These are phyloP conservation scores for Fomitopsis palustris DNA, from an alignment of 1,284 basidiomycete genomes.

Conservation along the genomic window DNA sequence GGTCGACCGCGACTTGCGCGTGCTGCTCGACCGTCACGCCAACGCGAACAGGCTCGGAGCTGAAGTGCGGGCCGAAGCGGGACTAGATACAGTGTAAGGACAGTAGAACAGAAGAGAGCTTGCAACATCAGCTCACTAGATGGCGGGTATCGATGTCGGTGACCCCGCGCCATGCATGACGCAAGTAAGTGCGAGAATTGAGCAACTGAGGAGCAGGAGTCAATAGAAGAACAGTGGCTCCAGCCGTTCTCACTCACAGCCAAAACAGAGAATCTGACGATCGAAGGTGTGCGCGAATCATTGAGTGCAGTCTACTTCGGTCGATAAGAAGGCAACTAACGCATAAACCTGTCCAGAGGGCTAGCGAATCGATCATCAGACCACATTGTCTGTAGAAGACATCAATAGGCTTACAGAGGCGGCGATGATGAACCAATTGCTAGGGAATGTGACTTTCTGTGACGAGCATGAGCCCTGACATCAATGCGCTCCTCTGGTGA, in stretches of 20 bases:
- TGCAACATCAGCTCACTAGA: neutral
- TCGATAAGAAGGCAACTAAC: neutral
- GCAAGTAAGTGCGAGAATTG: neutral
- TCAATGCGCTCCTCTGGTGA: no score
- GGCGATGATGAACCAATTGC: neutral
- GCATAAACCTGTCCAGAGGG: neutral
- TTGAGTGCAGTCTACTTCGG: no score
- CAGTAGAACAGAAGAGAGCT: neutral
- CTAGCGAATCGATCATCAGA: neutral
- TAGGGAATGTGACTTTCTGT: no score
- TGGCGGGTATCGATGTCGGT: neutral
- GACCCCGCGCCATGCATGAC: neutral
- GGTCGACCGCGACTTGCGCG: neutral
- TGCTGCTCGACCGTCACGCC: slow-evolving; percentile 1
- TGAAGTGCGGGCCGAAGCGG: neutral
- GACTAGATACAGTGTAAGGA: no score
- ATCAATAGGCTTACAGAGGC: neutral
- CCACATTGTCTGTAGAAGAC: neutral
- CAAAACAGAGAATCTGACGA: neutral
- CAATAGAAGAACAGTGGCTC: neutral
- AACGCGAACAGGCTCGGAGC: neutral
- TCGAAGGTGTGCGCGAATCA: neutral
- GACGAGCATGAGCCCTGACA: no score
- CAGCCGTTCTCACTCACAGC: neutral
- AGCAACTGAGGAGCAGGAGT: neutral